Conservation (phyloP, 176 grass and related monocot species). For the Cocos nucifera region DNA sequence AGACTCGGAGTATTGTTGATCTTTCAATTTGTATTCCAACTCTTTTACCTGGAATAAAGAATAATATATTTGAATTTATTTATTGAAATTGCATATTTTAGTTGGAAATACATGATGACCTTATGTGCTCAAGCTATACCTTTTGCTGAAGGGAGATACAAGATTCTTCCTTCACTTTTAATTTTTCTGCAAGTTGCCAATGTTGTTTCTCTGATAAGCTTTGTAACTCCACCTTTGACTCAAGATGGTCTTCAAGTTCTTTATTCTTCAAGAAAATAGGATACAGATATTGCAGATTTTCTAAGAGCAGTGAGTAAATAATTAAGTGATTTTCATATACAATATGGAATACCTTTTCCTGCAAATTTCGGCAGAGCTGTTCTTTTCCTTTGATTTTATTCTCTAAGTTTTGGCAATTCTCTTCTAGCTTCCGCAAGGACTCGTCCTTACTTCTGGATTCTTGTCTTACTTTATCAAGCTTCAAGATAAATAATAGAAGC, state of each 20-base stretch:
- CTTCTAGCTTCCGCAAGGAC: constrained; percentile 70
- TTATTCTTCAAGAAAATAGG: constrained; percentile 36
- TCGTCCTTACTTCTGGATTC: constrained; percentile 79
- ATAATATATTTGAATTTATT: too few relatives aligned
- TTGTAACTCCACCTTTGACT: constrained; percentile 45
- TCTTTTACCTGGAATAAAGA: constrained; percentile 50
- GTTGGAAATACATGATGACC: too few relatives aligned
- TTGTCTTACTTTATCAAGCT: constrained; percentile 88
- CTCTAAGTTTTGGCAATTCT: constrained; percentile 68
- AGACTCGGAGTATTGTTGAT: constrained; percentile 36
- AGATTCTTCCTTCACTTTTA: constrained; percentile 79
- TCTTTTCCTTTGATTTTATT: constrained; percentile 75
- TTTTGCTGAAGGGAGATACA: constrained; percentile 57
- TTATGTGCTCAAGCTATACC: constrained; percentile 17
- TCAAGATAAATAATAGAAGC: constrained; percentile 18
- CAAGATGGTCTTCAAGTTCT: constrained; percentile 58
- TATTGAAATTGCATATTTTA: too few relatives aligned
- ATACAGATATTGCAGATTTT: too few relatives aligned
- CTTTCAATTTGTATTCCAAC: constrained; percentile 47
- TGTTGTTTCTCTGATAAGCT: constrained; percentile 63
- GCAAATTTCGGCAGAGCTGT: constrained; percentile 56
- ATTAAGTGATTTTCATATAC: too few relatives aligned
- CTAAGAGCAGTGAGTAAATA: too few relatives aligned
- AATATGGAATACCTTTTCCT: constrained; percentile 62
- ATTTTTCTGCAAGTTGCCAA: constrained; percentile 47